Conservation (phyloP, 768 basidiomycete genomes). For the Suillus discolor region DNA sequence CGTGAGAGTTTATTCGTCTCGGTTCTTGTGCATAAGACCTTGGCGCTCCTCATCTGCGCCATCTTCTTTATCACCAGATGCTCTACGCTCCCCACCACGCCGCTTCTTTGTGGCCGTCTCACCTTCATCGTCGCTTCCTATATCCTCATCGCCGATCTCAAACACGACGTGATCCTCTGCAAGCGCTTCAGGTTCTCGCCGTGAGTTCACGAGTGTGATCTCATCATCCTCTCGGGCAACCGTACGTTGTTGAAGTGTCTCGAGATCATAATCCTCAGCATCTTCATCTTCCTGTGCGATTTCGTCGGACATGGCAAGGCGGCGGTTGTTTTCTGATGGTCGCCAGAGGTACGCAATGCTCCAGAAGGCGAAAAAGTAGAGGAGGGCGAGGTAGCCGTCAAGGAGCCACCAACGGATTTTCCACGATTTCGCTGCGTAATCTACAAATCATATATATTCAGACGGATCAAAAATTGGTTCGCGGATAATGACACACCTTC, state of each 20-base stretch:
- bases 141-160: slow-evolving; percentile 88
- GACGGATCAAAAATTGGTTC: slow-evolving; percentile 4
- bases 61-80: slow-evolving; percentile 50
- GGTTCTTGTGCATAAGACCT: slow-evolving; percentile 57
- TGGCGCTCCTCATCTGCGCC: slow-evolving; percentile 60
- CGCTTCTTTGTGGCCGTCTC: slow-evolving; percentile 52
- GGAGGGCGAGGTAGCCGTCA: slow-evolving; percentile 90
- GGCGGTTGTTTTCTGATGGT: slow-evolving; percentile 86
- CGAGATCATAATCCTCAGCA: slow-evolving; percentile 90
- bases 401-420: slow-evolving; percentile 92
- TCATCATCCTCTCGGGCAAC: slow-evolving; percentile 60
- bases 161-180: slow-evolving; percentile 81
- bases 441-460: slow-evolving; percentile 41
- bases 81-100: slow-evolving; percentile 37
- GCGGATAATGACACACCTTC: slow-evolving; percentile 61
- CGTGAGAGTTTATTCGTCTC: slow-evolving; percentile 34
- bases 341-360: slow-evolving; percentile 91
- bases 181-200: slow-evolving; percentile 48
- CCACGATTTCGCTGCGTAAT: slow-evolving; percentile 93
- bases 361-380: slow-evolving; percentile 82
- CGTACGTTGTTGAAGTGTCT: slow-evolving; percentile 64
- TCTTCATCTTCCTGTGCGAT: slow-evolving; percentile 93
- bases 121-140: slow-evolving; percentile 64
- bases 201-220: slow-evolving; percentile 69
- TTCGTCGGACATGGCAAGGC: slow-evolving; percentile 96